A percentile compares a stretch with the other conserved stretches of the same genome.
phyloP scores from a whole-genome alignment of 208 protist species.

The Spongospora subterranea region DNA sequence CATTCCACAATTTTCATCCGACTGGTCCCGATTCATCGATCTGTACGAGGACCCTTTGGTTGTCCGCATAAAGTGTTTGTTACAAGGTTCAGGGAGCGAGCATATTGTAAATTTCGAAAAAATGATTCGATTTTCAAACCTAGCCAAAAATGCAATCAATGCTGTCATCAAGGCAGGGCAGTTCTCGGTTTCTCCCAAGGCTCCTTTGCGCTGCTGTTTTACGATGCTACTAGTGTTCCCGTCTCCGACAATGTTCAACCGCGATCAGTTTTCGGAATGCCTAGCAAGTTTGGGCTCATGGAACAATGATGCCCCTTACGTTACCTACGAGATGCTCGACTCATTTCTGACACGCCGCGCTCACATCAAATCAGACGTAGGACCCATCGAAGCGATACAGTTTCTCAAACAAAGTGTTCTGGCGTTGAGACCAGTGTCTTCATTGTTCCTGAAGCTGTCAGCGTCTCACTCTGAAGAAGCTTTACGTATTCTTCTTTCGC shows the following conservation, averaged over 20 bases:
- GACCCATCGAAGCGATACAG: not conserved
- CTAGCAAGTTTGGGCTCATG: not conserved
- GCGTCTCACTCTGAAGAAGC: not conserved
- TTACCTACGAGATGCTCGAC: constrained; percentile 35
- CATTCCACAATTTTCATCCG: not conserved
- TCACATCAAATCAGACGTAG: not conserved
- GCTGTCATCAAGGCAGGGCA: constrained; percentile 16
- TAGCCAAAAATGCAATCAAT: not conserved
- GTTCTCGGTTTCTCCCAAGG: not conserved
- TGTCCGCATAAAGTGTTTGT: constrained; percentile 10
- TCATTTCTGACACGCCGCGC: not conserved
- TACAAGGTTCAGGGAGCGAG: not conserved
- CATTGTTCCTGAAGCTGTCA: constrained; percentile 48
- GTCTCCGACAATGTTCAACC: not conserved
- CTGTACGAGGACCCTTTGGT: not conserved
- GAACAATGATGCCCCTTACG: not conserved
- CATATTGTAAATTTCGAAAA: not conserved
- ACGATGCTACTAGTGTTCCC: constrained; percentile 1
- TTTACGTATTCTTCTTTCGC: not conserved
- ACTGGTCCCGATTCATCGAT: not conserved
- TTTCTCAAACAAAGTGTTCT: not conserved
- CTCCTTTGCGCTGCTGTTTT: constrained; percentile 23
- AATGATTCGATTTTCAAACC: not conserved
- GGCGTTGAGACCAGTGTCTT: not conserved
- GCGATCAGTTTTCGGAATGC: not conserved